Evolutionary conservation across 768 basidiomycete species (phyloP).

Genomic region (Panaeolus papilionaceus): DNA sequence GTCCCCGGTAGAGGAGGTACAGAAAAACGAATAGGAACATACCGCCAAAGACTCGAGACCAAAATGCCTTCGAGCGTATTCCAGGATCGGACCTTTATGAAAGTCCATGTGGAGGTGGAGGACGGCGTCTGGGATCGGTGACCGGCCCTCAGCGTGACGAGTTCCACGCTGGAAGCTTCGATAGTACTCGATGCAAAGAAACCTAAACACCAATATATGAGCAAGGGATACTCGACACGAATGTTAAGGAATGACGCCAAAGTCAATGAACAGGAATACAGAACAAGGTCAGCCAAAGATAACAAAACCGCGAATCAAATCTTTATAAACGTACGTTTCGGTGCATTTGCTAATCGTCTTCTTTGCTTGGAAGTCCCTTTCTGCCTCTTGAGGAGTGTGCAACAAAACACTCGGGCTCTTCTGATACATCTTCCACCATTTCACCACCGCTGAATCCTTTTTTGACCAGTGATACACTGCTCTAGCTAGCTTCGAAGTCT

Average conservation of each 20-base stretch:
- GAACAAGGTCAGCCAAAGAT: neutral
- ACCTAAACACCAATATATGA: constrained; percentile 1
- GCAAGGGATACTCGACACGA: neutral
- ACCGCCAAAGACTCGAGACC: constrained; percentile 21
- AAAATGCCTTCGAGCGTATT: constrained; percentile 16
- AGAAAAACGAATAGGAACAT: constrained; percentile 3
- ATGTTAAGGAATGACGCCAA: neutral
- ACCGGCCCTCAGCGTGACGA: neutral
- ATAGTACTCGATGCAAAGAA: constrained; percentile 17
- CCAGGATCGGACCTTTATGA: constrained; percentile 13
- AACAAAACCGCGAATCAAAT: neutral
- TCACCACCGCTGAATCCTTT: neutral
- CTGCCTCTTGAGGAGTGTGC: neutral
- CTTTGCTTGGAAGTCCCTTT: neutral
- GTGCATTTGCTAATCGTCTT: neutral
- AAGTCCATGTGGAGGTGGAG: constrained; percentile 19
- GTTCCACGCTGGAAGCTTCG: neutral
- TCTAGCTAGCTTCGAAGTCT: neutral
- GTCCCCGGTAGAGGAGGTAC: neutral
- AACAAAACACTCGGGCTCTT: neutral
- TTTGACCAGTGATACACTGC: neutral
- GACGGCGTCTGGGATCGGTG: constrained; percentile 7
- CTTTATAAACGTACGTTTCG: neutral
- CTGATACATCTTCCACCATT: constrained; percentile 3
- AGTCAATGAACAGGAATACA: neutral